Evolutionary conservation across 192 early-diverging fungal species (phyloP).

Genomic region (Backusella sp.): DNA sequence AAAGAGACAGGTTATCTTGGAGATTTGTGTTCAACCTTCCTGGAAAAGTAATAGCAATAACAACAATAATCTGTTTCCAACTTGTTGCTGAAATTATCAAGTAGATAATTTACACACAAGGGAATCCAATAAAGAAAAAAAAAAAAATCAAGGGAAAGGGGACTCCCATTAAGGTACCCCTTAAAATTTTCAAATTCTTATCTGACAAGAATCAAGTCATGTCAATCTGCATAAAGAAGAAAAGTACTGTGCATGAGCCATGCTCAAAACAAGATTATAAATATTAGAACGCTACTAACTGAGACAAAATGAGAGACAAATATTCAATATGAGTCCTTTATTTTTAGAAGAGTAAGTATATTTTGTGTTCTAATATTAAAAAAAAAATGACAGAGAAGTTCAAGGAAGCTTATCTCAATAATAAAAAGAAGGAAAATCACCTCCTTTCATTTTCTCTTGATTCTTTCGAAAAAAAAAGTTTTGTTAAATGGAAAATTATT

Average conservation of each 20-base stretch:
- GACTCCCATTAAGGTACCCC: background rate
- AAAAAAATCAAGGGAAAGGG: background rate
- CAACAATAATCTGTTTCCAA: background rate
- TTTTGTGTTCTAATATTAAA: background rate
- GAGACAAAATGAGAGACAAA: background rate
- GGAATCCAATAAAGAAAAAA: background rate
- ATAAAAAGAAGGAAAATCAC: background rate
- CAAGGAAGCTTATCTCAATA: background rate
- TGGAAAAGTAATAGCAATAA: background rate
- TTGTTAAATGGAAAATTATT: background rate
- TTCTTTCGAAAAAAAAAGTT: background rate
- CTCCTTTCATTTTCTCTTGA: background rate
- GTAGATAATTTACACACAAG: background rate
- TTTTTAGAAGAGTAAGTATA: background rate
- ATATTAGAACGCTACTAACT: background rate
- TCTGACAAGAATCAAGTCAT: conserved; percentile 6
- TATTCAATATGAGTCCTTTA: background rate
- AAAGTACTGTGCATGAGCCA: background rate
- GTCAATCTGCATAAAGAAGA: background rate
- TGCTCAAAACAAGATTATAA: background rate
- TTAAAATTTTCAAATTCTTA: background rate
- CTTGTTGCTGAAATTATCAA: background rate
- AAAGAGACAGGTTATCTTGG: background rate
- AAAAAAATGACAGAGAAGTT: background rate
- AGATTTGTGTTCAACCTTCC: background rate